These are phyloP conservation scores for Oryza nivara DNA, from an alignment of 176 grass and related monocot genomes.

Conservation along the genomic window DNA sequence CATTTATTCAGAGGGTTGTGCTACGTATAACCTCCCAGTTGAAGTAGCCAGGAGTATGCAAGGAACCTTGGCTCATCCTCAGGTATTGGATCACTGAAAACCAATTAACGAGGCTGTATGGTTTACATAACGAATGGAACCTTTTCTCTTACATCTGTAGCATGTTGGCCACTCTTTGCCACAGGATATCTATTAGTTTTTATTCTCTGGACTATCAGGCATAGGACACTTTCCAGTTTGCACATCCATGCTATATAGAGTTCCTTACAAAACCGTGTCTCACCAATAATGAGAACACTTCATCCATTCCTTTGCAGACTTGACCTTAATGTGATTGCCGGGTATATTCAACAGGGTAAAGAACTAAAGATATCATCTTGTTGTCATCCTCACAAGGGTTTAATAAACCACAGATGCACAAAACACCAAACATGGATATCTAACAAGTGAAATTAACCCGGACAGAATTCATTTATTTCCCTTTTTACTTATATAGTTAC, in stretches of 20 bases:
- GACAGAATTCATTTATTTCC: not conserved
- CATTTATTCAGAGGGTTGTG: slow-evolving; percentile 88
- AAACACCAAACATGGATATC: not conserved
- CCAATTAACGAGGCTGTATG: not conserved
- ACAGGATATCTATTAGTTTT: not conserved
- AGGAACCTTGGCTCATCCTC: slow-evolving; percentile 79
- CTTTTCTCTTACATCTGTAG: not conserved
- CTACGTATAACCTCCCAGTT: slow-evolving; percentile 80
- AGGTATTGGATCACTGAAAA: slow-evolving; percentile 45
- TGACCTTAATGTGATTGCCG: not conserved
- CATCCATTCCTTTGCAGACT: not conserved
- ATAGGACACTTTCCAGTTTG: not conserved
- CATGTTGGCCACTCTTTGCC: not conserved
- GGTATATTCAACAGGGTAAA: not conserved
- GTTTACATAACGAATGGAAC: not conserved
- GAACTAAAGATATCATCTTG: not conserved
- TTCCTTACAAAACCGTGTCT: not conserved
- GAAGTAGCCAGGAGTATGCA: slow-evolving; percentile 66
- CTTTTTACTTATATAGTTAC: not conserved
- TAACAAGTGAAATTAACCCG: not conserved
- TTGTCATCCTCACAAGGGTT: not conserved
- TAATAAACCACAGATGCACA: not conserved
- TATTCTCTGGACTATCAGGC: not conserved
- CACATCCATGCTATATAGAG: not conserved
- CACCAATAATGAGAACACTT: not conserved